Base-by-base conservation (phyloP, 352 stramenopile species). In the Phytophthora agathidicida region DNA sequence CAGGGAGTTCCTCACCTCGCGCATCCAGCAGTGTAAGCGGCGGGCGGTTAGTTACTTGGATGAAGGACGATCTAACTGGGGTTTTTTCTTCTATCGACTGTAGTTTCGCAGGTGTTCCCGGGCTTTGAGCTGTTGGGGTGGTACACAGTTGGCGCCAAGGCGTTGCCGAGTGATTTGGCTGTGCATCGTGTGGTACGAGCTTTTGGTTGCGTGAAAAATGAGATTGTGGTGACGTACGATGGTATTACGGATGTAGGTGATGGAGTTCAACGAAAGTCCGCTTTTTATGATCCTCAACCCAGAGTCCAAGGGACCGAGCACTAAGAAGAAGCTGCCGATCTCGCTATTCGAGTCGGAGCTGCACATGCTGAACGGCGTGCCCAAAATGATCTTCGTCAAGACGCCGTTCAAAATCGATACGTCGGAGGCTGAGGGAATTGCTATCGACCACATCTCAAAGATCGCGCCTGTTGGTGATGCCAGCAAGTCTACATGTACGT, bases 371-470 rank as follows among this genome's bases (percentile, higher is more conserved):
- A 88, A 95, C 38, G 83, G 86, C 26, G 64, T 82, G 28, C 89
- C 89, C 23, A 96, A 89, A 59, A 96, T 93, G 84, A 78, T 97
- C 35, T 96, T 97, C 51, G 89, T 96, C 22, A 86, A 93, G 63
- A 73, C 86, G 7, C 77, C 84, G 26, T 97, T 94, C 57, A 93
- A 94, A 51, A 82, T 97, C 43, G 80, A 95, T 39, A 95, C 89
- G 37, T 89, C 83, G 2, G 86, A 96, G 65, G 88, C 85, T 19
- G 88, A 97, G 58, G 79, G 85, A 22, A 95, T 97, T 51, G 74
- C 81, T 5, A 83, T 97, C 10, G 89, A 97, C 37, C 82, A 95
- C 64, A 94, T 97, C 36, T 95, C 88, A 30, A 96, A 96, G 67
- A 88, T 93, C 37, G 78, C 83, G 11, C 82, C 83, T 1, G 75